phyloP scores from a whole-genome alignment of 257 asterid genomes.

The Dorcoceras hygrometricum region DNA sequence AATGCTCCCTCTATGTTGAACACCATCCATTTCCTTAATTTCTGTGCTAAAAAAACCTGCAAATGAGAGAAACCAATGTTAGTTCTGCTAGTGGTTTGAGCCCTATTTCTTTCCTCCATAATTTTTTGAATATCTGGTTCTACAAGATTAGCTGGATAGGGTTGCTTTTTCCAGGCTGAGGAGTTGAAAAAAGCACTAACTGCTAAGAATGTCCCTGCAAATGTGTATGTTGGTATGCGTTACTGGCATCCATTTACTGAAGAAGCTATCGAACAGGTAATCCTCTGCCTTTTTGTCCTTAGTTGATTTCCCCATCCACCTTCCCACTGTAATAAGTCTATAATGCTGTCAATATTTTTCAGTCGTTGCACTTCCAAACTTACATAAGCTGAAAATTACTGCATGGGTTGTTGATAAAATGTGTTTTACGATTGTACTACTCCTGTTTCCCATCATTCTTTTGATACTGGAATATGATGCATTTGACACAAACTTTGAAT shows the following conservation, averaged over 20 bases:
- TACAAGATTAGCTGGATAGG: constrained; percentile 23
- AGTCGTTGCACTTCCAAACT: constrained; percentile 8
- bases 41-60: background rate
- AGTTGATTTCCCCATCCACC: background rate
- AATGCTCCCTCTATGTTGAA: constrained; percentile 1
- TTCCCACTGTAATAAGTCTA: background rate
- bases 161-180: constrained; percentile 65
- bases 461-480: constrained; percentile 15
- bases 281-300: constrained; percentile 13
- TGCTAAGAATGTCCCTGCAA: constrained; percentile 76
- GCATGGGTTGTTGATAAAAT: constrained; percentile 5
- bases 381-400: constrained; percentile 10
- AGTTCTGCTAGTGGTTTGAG: background rate
- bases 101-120: background rate
- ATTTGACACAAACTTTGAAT: constrained; percentile 13
- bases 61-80: background rate
- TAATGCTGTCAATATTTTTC: constrained; percentile 8
- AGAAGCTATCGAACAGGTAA: constrained; percentile 95
- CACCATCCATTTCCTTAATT: constrained; percentile 16
- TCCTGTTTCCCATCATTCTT: constrained; percentile 14
- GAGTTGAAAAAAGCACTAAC: constrained; percentile 77
- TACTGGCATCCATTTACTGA: constrained; percentile 99
- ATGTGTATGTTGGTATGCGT: constrained; percentile 97
- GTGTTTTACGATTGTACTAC: background rate
- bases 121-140: constrained; percentile 14